Conservation (phyloP, 2,329 filamentous ascomycete genomes). For the Plenodomus lindquistii region DNA sequence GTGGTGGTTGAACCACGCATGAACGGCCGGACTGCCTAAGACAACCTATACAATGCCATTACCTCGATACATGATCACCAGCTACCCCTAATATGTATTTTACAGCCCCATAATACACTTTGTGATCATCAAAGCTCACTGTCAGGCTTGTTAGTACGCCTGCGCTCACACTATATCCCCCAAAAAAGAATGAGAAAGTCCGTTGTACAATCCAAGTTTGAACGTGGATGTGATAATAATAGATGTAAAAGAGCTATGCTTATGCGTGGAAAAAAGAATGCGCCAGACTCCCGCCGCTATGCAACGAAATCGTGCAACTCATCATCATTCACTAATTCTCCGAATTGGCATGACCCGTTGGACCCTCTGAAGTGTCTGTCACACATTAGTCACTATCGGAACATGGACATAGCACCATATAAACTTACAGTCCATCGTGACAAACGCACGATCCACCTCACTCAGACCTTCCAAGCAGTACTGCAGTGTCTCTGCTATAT, state of each 20-base stretch:
- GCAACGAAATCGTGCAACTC: neutral
- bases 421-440: slow-evolving; percentile 55
- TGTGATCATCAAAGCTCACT: too few species aligned
- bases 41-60: too few species aligned
- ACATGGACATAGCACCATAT: neutral
- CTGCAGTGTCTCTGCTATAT: slow-evolving; percentile 66
- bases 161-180: too few species aligned
- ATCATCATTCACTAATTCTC: neutral
- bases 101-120: too few species aligned
- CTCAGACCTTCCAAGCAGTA: slow-evolving; percentile 61
- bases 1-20: too few species aligned
- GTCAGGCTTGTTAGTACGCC: too few species aligned
- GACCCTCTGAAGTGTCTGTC: slow-evolving; percentile 28
- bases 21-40: too few species aligned
- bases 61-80: too few species aligned
- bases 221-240: neutral
- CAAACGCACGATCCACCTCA: slow-evolving; percentile 59
- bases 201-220: too few species aligned
- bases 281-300: neutral
- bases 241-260: slow-evolving; percentile 1
- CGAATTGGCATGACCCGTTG: slow-evolving; percentile 23
- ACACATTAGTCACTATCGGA: slow-evolving; percentile 6
- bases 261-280: neutral
- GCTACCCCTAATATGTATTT: too few species aligned
- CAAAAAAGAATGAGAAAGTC: too few species aligned